Evolutionary conservation across 441 rosid species (phyloP).

Genomic region (Dalechampia spathulata): DNA sequence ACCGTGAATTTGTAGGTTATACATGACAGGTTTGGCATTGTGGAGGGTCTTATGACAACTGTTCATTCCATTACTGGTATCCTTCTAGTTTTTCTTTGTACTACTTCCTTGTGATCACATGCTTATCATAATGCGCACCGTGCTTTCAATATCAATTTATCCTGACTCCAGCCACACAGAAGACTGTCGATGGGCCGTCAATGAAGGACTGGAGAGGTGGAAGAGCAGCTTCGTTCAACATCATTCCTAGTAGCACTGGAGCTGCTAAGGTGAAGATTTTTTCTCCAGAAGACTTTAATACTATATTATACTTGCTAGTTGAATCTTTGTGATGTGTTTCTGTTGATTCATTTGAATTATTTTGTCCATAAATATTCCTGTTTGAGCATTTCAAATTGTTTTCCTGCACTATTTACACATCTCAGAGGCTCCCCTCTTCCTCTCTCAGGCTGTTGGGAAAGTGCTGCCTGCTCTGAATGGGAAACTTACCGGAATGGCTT

Average conservation of each 20-base stretch:
- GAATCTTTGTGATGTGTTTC: too few species aligned
- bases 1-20: conserved; percentile 36
- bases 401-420: neutral
- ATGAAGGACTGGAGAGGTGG: conserved; percentile 98
- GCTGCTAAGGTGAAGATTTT: conserved; percentile 65
- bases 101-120: neutral
- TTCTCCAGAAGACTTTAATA: too few species aligned
- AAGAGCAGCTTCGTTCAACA: conserved; percentile 94
- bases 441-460: conserved; percentile 59
- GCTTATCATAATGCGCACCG: neutral
- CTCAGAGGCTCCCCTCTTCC: neutral
- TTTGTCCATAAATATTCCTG: too few species aligned
- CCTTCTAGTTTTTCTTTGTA: neutral
- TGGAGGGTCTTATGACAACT: conserved; percentile 82
- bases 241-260: conserved; percentile 81
- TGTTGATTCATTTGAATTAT: too few species aligned
- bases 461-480: conserved; percentile 68
- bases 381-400: too few species aligned
- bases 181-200: conserved; percentile 87
- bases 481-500: conserved; percentile 76
- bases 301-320: neutral
- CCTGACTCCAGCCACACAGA: conserved; percentile 40
- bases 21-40: conserved; percentile 53
- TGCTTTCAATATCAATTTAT: conserved; percentile 11
- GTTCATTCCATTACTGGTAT: conserved; percentile 65